These are phyloP conservation scores for Aspergillus carlsbadensis DNA, from an alignment of 495 filamentous ascomycete genomes.

Conservation along the genomic window DNA sequence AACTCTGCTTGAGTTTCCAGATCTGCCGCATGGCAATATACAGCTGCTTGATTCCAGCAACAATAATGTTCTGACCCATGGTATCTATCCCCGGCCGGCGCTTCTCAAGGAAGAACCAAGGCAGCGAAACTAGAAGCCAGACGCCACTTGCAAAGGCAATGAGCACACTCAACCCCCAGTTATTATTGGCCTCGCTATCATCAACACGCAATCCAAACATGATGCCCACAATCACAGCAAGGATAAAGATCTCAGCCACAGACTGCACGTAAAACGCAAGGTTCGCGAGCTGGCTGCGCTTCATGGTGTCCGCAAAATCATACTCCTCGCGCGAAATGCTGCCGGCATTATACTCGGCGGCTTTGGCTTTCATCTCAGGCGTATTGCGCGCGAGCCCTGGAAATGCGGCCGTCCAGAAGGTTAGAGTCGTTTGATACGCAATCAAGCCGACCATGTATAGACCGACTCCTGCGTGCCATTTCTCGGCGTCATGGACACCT, in stretches of 20 bases:
- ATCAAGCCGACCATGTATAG: slow-evolving; percentile 64
- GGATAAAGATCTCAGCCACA: slow-evolving; percentile 57
- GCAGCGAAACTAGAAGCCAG: slow-evolving; percentile 58
- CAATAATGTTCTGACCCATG: slow-evolving; percentile 43
- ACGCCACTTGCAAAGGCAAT: slow-evolving; percentile 64
- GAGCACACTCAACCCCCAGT: slow-evolving; percentile 62
- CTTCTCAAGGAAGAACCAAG: slow-evolving; percentile 66
- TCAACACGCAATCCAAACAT: slow-evolving; percentile 61
- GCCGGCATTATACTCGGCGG: slow-evolving; percentile 51
- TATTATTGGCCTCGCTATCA: slow-evolving; percentile 57
- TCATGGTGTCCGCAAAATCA: slow-evolving; percentile 60
- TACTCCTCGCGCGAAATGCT: slow-evolving; percentile 57
- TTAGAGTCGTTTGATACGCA: slow-evolving; percentile 64
- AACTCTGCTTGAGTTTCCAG: slow-evolving; percentile 62
- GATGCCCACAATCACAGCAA: slow-evolving; percentile 62
- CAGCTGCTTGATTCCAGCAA: slow-evolving; percentile 59
- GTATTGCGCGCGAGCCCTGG: slow-evolving; percentile 62
- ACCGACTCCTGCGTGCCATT: slow-evolving; percentile 57
- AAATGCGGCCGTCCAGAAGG: slow-evolving; percentile 68
- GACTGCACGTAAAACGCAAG: slow-evolving; percentile 63
- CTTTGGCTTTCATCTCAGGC: slow-evolving; percentile 49
- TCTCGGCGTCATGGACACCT: slow-evolving; percentile 53
- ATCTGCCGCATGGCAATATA: slow-evolving; percentile 56
- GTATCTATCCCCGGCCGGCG: slow-evolving; percentile 56
- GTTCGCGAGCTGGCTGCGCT: slow-evolving; percentile 60